These are phyloP conservation scores for Theobroma grandiflorum DNA, from an alignment of 441 rosid genomes.

Conservation along the genomic window DNA sequence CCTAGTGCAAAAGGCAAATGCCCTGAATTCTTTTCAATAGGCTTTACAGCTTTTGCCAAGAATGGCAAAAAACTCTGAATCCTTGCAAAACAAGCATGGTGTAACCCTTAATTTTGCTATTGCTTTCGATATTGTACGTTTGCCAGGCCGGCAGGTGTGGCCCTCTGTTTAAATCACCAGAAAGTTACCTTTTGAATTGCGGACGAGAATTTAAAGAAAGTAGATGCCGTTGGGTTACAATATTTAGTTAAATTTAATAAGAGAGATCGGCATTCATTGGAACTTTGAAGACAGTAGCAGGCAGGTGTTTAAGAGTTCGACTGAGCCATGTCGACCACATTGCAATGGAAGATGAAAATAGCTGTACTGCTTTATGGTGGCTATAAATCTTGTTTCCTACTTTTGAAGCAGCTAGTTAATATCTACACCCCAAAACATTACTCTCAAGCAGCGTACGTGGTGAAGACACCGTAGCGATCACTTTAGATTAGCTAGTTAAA, in stretches of 20 bases:
- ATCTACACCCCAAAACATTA: neutral
- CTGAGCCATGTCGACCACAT: neutral
- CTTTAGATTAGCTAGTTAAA: too few relatives aligned
- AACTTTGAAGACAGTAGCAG: neutral
- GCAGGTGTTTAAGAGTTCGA: neutral
- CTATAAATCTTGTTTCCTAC: neutral
- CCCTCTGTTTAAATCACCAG: neutral
- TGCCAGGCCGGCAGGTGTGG: neutral
- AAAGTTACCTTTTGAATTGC: neutral
- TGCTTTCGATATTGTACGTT: neutral
- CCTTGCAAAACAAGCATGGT: constrained; percentile 13
- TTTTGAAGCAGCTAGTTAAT: constrained; percentile 1
- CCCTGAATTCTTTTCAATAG: neutral
- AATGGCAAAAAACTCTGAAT: neutral
- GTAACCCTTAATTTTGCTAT: neutral
- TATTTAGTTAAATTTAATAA: neutral
- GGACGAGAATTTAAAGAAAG: neutral
- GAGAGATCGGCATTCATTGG: neutral
- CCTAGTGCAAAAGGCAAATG: neutral
- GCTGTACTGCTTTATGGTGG: neutral
- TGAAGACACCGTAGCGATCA: neutral
- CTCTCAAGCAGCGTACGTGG: neutral
- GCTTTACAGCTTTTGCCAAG: neutral
- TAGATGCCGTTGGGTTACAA: neutral
- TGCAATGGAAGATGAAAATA: neutral